A percentile compares a stretch with the other conserved stretches of the same genome.
These are phyloP conservation scores for Marvania coccoides DNA, from an alignment of 139 green algal genomes.

Conservation along the genomic window DNA sequence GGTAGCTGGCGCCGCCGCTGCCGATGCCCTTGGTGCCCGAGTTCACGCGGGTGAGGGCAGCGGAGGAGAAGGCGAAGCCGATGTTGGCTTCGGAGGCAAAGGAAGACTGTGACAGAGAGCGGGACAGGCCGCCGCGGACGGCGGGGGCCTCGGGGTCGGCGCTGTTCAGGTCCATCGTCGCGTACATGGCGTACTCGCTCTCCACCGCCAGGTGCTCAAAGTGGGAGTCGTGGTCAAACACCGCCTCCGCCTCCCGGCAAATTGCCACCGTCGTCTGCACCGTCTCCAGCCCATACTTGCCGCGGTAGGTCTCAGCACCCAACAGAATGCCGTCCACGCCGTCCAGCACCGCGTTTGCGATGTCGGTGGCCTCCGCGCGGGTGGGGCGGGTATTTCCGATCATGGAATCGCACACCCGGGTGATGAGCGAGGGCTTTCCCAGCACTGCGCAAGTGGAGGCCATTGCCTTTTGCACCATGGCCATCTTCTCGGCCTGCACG, in stretches of 20 bases:
- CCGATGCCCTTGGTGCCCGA: not conserved
- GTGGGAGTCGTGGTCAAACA: constrained; percentile 57
- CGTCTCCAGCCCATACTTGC: constrained; percentile 62
- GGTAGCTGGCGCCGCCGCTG: not conserved
- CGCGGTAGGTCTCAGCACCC: constrained; percentile 71
- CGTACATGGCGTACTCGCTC: not conserved
- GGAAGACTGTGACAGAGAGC: constrained; percentile 8
- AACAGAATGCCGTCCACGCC: constrained; percentile 85
- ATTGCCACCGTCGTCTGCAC: constrained; percentile 65
- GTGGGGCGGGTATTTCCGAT: constrained; percentile 70
- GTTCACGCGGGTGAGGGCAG: not conserved
- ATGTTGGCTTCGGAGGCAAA: constrained; percentile 3
- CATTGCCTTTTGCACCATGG: constrained; percentile 66
- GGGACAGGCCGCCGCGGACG: not conserved
- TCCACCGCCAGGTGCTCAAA: constrained; percentile 55
- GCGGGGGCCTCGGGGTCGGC: constrained; percentile 4
- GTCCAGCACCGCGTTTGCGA: constrained; percentile 86
- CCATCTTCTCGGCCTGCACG: constrained; percentile 83
- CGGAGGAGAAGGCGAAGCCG: not conserved
- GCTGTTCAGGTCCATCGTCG: not conserved
- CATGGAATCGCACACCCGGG: constrained; percentile 89
- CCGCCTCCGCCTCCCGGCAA: constrained; percentile 47
- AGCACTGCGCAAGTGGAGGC: constrained; percentile 70
- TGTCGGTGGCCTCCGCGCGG: constrained; percentile 83
- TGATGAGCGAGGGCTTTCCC: constrained; percentile 81